These are phyloP conservation scores for Scheffersomyces lignosus DNA, from an alignment of 805 yeast species.

Conservation along the genomic window DNA sequence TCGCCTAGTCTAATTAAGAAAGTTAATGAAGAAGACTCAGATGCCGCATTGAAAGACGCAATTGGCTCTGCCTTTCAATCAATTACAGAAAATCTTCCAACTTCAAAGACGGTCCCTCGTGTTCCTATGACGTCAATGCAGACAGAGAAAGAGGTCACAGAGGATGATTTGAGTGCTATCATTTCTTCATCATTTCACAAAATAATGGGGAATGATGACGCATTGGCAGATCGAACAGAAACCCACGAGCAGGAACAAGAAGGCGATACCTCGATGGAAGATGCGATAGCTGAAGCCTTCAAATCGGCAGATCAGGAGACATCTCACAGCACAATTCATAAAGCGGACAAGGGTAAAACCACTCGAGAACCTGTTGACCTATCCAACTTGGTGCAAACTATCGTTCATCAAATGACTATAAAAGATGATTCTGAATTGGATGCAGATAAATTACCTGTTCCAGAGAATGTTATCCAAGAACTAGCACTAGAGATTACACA, in stretches of 20 bases:
- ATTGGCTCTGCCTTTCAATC: slow-evolving; percentile 15
- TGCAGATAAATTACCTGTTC: slow-evolving; percentile 7
- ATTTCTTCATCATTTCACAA: slow-evolving; percentile 11
- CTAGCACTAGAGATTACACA: slow-evolving; percentile 30
- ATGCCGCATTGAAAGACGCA: slow-evolving; percentile 8
- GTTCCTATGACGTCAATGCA: too few species aligned
- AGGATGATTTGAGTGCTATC: slow-evolving; percentile 9
- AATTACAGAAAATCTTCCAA: slow-evolving; percentile 3
- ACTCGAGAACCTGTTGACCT: slow-evolving; percentile 12
- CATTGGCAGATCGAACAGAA: neutral
- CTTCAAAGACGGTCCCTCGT: too few species aligned
- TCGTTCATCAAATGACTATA: slow-evolving; percentile 21
- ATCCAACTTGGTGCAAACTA: slow-evolving; percentile 26
- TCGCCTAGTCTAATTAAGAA: slow-evolving; percentile 1
- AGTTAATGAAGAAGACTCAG: slow-evolving; percentile 4
- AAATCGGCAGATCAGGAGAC: slow-evolving; percentile 15
- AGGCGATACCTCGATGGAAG: slow-evolving; percentile 18
- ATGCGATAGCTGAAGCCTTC: slow-evolving; percentile 31
- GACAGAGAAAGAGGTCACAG: neutral
- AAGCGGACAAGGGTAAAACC: neutral
- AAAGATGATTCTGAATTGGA: slow-evolving; percentile 8
- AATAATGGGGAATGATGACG: slow-evolving; percentile 4
- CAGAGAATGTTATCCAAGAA: slow-evolving; percentile 26
- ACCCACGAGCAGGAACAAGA: slow-evolving; percentile 2
- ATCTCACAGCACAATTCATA: neutral